Evolutionary conservation across 768 basidiomycete genomes (phyloP).

Genomic region (Lactarius quietus): DNA sequence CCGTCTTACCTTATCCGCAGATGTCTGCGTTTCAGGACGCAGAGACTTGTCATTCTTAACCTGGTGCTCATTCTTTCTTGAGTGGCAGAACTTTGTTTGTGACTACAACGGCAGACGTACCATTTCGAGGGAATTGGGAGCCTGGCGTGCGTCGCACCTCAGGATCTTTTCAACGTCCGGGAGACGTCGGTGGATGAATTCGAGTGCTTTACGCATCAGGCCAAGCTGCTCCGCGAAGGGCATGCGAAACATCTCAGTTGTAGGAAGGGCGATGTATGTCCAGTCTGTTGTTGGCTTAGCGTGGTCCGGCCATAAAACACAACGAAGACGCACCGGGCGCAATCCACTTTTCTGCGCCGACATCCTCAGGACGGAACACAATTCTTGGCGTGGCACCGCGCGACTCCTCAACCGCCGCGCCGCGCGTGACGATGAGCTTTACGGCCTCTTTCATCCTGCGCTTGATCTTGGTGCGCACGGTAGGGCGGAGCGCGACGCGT

Average conservation of each 20-base stretch:
- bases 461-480: constrained; percentile 7
- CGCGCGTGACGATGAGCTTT: constrained; percentile 6
- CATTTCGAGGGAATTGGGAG: background rate
- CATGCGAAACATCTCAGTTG: constrained; percentile 3
- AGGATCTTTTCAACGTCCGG: constrained; percentile 4
- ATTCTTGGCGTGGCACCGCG: background rate
- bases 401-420: constrained; percentile 6
- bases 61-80: too few species aligned
- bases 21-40: background rate
- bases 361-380: constrained; percentile 13
- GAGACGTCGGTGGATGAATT: background rate
- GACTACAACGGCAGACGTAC: background rate
- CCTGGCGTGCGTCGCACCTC: background rate
- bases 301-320: too few species aligned
- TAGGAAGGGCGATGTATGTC: constrained; percentile 17
- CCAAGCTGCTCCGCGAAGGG: constrained; percentile 8
- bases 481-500: background rate
- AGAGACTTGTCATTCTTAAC: background rate
- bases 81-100: too few species aligned
- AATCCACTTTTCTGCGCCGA: constrained; percentile 23
- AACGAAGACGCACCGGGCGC: constrained; percentile 6
- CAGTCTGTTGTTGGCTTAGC: constrained; percentile 6
- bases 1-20: background rate
- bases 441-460: constrained; percentile 16
- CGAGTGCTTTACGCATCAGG: constrained; percentile 14